Conservation (phyloP, 345 rosid species). For the Jatropha curcas region DNA sequence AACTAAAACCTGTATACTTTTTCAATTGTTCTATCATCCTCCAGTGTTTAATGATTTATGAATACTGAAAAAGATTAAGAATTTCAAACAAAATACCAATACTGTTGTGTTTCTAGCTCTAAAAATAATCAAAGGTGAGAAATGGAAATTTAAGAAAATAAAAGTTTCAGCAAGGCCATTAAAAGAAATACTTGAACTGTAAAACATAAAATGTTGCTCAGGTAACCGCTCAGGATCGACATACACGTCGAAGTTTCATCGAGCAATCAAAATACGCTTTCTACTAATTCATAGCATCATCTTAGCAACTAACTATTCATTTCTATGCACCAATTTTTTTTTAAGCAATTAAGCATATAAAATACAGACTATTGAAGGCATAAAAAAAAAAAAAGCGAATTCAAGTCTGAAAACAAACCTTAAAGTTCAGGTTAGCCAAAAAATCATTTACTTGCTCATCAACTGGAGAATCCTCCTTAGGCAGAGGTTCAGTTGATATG, state of each 20-base stretch:
- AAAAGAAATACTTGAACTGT: not conserved
- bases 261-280: constrained; percentile 34
- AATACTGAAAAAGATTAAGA: no score
- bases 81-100: no score
- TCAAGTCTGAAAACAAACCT: constrained; percentile 44
- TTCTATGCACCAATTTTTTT: no score
- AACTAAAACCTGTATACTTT: no score
- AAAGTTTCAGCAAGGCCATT: not conserved
- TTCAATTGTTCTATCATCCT: no score
- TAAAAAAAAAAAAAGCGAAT: not conserved
- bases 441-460: constrained; percentile 45
- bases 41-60: no score
- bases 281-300: constrained; percentile 35
- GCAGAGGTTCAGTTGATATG: constrained; percentile 21
- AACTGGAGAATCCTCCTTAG: constrained; percentile 34
- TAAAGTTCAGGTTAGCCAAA: constrained; percentile 47
- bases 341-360: no score
- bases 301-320: constrained; percentile 40
- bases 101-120: no score
- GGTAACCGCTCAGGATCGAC: constrained; percentile 68
- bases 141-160: not conserved
- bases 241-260: constrained; percentile 40
- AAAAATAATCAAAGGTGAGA: no score
- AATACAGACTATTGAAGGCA: no score
- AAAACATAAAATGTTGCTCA: constrained; percentile 43